Percentiles rank a stretch among this genome's conserved stretches.
Conservation (phyloP, 2,329 filamentous ascomycete species). For the Metarhizium album region DNA sequence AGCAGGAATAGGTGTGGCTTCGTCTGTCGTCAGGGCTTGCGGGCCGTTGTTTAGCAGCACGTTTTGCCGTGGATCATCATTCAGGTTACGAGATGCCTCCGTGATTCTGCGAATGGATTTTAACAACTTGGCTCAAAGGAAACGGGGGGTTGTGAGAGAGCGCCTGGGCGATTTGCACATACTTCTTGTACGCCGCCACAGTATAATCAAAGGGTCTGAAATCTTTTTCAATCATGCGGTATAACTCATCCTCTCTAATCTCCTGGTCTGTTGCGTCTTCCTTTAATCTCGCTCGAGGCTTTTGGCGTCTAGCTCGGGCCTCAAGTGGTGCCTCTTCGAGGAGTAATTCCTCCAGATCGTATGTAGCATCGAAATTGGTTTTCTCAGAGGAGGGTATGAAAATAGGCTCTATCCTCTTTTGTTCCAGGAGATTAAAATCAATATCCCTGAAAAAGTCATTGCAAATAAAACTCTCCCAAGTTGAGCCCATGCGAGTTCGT, state of each 20-base stretch:
- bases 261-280: conserved; percentile 93
- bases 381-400: conserved; percentile 94
- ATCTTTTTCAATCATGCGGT: conserved; percentile 85
- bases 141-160: not conserved
- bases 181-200: conserved; percentile 65
- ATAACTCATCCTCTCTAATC: conserved; percentile 86
- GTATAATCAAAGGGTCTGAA: conserved; percentile 97
- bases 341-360: conserved; percentile 87
- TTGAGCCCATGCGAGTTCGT: conserved; percentile 70
- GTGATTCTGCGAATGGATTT: conserved; percentile 25
- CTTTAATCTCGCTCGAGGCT: conserved; percentile 82
- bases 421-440: conserved; percentile 74
- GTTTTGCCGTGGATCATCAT: conserved; percentile 8
- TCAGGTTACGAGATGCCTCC: conserved; percentile 14
- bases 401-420: conserved; percentile 80
- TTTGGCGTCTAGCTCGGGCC: conserved; percentile 83
- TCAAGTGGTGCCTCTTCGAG: conserved; percentile 92
- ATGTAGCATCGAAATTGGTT: conserved; percentile 98
- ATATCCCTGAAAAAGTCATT: conserved; percentile 83
- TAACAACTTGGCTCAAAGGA: conserved; percentile 7
- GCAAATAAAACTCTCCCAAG: conserved; percentile 75
- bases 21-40: conserved; percentile 42
- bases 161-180: conserved; percentile 18
- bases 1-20: conserved; percentile 30
- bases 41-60: conserved; percentile 14